phyloP scores from a whole-genome alignment of 306 rosid species.

The Senna tora region DNA sequence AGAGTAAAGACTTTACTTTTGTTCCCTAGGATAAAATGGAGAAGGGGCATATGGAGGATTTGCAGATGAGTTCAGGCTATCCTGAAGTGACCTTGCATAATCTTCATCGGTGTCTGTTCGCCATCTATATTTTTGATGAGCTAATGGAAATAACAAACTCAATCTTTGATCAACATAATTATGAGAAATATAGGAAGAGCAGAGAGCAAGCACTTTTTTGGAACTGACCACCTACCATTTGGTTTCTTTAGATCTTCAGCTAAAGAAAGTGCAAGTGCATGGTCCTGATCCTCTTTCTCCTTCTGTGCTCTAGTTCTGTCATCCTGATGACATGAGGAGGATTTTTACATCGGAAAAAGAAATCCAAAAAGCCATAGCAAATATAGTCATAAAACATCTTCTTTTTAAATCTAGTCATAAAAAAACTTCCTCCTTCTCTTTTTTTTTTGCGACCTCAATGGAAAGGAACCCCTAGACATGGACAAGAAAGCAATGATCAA shows the following conservation, averaged over 20 bases:
- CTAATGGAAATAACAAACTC: slow-evolving; percentile 8
- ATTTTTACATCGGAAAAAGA: slow-evolving; percentile 1
- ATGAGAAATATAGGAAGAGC: background rate
- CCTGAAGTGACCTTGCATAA: slow-evolving; percentile 55
- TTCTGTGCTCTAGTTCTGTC: slow-evolving; percentile 59
- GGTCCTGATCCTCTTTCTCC: slow-evolving; percentile 74
- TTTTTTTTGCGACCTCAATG: background rate
- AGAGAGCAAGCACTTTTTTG: background rate
- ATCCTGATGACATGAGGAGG: slow-evolving; percentile 53
- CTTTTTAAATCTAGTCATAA: no score
- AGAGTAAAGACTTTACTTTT: slow-evolving; percentile 43
- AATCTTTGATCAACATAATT: background rate
- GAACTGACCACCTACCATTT: slow-evolving; percentile 48
- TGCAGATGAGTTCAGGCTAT: slow-evolving; percentile 50
- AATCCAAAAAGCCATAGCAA: background rate
- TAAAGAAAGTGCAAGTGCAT: slow-evolving; percentile 64
- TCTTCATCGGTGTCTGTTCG: slow-evolving; percentile 53
- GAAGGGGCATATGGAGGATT: slow-evolving; percentile 56
- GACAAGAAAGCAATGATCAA: slow-evolving; percentile 10
- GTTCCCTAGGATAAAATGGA: slow-evolving; percentile 50
- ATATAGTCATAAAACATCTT: background rate
- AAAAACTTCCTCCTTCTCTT: no score
- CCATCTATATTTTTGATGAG: slow-evolving; percentile 63
- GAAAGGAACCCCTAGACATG: background rate
- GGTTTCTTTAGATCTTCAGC: slow-evolving; percentile 67